Base-by-base conservation (phyloP, 257 asterid species). In the Nicotiana otophora region DNA sequence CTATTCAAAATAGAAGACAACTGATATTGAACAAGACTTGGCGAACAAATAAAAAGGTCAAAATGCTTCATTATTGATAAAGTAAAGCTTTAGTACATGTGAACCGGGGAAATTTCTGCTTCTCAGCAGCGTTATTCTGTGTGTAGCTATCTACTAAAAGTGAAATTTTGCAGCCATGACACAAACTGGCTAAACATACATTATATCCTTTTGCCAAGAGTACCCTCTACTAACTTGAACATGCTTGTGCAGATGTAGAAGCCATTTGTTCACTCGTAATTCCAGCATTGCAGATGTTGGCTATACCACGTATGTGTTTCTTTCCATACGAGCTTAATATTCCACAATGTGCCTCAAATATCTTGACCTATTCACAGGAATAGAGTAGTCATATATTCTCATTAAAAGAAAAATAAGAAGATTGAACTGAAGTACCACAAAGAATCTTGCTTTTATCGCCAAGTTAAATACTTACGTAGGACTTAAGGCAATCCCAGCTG, bases 291-390 rank as follows among this genome's bases (percentile, higher is more conserved):
- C 99, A 96, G 57, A 96, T 91, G 85, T 96, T 94, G 54, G 98
- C 98, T 14, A 96, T 78, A 0, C 97, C 88, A 19, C 99, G 93
- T 97, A 93, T 90, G 87, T 96, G 98, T 84, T 88, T 96, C 98
- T 91, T 94, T 68, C 99, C 99, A 34, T 96, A 96, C 51, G 91
- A 91, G 26, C 97, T 91, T 46, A 96, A 81, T 1, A 92, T 91
- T 39, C 99, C 98, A 39, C 99, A 96, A 12, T 79, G 86, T 4
- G 90, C 83, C 93, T 96, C 99, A 53, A 91, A 93, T 78, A 93
- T 89, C 58, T 92, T 85, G 62, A 93, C 94, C 97, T 92, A 91
- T 48, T 48, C 0, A 3, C 14, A 1, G 4, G 7, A 39, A 6
- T 2, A 12, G 15, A 26, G 19, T 4, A 46, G 14, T 46, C 61